A percentile compares a stretch with the other conserved stretches of the same genome.
Conservation (phyloP, 257 asterid genomes). For the Paraleonurus japonicus region DNA sequence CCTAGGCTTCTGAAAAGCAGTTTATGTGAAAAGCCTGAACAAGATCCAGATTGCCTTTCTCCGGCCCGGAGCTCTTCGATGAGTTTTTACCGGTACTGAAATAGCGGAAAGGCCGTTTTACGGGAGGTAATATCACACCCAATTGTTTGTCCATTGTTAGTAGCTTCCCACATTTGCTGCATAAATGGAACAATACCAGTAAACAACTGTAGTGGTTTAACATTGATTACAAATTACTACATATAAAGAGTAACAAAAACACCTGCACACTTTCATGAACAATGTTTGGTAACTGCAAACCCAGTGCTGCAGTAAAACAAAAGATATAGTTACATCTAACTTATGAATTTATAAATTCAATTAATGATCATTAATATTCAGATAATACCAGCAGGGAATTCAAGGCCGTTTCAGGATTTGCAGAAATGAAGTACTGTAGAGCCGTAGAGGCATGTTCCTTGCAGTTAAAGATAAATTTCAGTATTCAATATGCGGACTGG, state of each 20-base stretch:
- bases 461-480: slow-evolving; percentile 21
- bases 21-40: slow-evolving; percentile 59
- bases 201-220: no score
- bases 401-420: slow-evolving; percentile 54
- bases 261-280: slow-evolving; percentile 81
- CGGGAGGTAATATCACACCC: slow-evolving; percentile 73
- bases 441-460: slow-evolving; percentile 97
- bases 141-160: slow-evolving; percentile 80
- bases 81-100: slow-evolving; percentile 33
- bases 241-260: not conserved
- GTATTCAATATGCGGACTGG: not conserved
- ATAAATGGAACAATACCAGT: not conserved
- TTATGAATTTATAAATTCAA: not conserved
- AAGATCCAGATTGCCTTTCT: slow-evolving; percentile 36
- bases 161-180: slow-evolving; percentile 83
- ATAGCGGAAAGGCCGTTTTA: slow-evolving; percentile 59
- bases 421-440: slow-evolving; percentile 65
- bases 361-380: not conserved
- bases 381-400: slow-evolving; percentile 60
- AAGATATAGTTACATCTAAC: slow-evolving; percentile 5
- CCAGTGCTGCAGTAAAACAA: slow-evolving; percentile 60
- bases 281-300: slow-evolving; percentile 76
- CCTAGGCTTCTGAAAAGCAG: slow-evolving; percentile 59
- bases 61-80: slow-evolving; percentile 34
- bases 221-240: no score